Conservation (phyloP, 1,139 yeast species). For the Candida frijolesensis region DNA sequence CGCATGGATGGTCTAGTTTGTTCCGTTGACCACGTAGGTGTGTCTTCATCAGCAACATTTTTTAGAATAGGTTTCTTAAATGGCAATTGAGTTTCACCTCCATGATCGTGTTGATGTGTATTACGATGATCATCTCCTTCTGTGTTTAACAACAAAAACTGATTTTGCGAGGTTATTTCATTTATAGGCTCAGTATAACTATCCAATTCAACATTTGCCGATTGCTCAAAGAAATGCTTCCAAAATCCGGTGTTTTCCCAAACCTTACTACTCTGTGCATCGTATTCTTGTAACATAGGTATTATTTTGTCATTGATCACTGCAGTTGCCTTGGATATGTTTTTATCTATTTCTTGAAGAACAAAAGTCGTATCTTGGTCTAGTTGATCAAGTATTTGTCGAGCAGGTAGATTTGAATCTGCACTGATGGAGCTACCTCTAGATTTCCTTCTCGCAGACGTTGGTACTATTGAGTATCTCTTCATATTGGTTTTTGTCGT, state of each 20-base stretch:
- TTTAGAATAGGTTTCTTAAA: constrained; percentile 27
- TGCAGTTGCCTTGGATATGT: constrained; percentile 64
- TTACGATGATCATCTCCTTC: constrained; percentile 9
- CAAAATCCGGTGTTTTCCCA: constrained; percentile 70
- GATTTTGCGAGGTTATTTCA: constrained; percentile 16
- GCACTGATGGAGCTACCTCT: constrained; percentile 21
- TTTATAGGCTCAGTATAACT: constrained; percentile 55
- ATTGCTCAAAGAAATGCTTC: constrained; percentile 74
- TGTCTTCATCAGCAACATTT: constrained; percentile 29
- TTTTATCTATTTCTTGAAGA: constrained; percentile 77
- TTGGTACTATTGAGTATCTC: constrained; percentile 43
- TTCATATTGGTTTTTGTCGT: constrained; percentile 26
- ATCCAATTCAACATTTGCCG: constrained; percentile 67
- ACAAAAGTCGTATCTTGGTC: constrained; percentile 83
- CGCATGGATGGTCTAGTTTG: constrained; percentile 22
- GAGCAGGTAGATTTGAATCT: constrained; percentile 31
- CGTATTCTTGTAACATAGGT: constrained; percentile 63
- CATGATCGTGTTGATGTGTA: constrained; percentile 7
- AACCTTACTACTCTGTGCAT: constrained; percentile 54
- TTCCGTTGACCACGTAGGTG: constrained; percentile 44
- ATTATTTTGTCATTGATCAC: constrained; percentile 62
- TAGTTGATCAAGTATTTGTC: constrained; percentile 64
- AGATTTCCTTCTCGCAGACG: constrained; percentile 41
- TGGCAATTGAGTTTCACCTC: constrained; percentile 2
- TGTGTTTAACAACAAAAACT: constrained; percentile 22